phyloP scores from a whole-genome alignment of 2,329 filamentous ascomycete species.

The Colletotrichum aenigma region DNA sequence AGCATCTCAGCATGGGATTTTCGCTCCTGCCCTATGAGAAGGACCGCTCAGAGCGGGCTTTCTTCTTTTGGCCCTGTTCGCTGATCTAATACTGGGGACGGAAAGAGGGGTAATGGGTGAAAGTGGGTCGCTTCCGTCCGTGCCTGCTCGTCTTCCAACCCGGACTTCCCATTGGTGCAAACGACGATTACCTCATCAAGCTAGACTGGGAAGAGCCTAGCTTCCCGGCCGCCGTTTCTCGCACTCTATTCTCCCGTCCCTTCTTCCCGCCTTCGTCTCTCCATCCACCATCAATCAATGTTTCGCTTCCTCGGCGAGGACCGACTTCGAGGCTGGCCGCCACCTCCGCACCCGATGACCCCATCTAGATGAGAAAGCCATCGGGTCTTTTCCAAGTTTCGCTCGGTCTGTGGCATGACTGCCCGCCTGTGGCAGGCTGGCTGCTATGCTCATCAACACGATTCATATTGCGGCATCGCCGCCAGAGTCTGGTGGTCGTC shows the following conservation, averaged over 20 bases:
- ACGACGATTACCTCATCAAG: background rate
- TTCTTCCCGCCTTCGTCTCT: background rate
- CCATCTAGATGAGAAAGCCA: background rate
- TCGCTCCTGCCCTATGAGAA: background rate
- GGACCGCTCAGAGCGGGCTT: background rate
- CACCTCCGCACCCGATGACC: background rate
- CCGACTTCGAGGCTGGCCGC: background rate
- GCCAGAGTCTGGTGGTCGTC: background rate
- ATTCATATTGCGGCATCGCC: background rate
- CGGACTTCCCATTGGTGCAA: background rate
- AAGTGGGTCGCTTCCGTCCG: background rate
- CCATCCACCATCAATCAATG: background rate
- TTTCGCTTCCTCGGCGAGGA: background rate
- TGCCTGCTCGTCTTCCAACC: background rate
- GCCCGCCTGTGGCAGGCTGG: background rate
- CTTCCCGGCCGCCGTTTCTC: background rate
- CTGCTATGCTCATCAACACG: background rate
- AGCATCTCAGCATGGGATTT: background rate
- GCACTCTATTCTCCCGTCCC: background rate
- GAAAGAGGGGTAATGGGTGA: slow-evolving; percentile 12
- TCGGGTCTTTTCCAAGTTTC: background rate
- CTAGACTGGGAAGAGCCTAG: background rate
- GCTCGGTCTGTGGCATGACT: background rate
- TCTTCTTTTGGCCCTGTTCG: background rate
- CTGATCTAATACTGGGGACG: background rate